Evolutionary conservation across 305 asterid species (phyloP).

Genomic region (Withania somnifera): DNA sequence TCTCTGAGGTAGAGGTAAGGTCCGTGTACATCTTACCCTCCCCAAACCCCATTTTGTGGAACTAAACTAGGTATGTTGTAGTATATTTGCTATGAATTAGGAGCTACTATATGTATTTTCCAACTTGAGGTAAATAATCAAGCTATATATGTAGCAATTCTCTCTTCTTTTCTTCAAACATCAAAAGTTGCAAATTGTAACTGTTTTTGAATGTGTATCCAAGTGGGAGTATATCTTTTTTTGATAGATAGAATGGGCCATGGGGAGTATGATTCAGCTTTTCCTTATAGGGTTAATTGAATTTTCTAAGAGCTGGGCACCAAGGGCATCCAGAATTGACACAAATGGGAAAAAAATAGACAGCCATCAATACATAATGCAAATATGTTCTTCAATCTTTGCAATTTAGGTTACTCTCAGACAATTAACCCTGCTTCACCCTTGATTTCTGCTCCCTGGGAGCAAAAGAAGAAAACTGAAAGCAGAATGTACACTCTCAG

Average conservation of each 20-base stretch:
- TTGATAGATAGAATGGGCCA: background rate
- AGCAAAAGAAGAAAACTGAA: background rate
- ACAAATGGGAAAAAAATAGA: background rate
- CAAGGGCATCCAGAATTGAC: background rate
- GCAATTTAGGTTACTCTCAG: background rate
- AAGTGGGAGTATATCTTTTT: background rate
- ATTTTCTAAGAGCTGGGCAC: background rate
- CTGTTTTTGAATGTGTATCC: background rate
- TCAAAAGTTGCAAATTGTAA: background rate
- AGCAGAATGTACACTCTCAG: background rate
- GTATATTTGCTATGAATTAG: too few relatives aligned
- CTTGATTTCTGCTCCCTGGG: background rate
- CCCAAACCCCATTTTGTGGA: too few relatives aligned
- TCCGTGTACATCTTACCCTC: too few relatives aligned
- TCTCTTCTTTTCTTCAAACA: background rate
- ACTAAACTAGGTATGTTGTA: too few relatives aligned
- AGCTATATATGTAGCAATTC: background rate
- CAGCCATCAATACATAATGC: background rate
- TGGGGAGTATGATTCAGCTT: background rate
- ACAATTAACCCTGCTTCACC: background rate
- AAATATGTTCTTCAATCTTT: background rate
- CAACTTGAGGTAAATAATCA: background rate
- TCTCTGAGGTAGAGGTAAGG: too few relatives aligned
- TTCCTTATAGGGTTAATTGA: background rate
- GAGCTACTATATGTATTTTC: background rate